phyloP scores from a whole-genome alignment of 2,329 filamentous ascomycete species.

The Fusarium irregulare region DNA sequence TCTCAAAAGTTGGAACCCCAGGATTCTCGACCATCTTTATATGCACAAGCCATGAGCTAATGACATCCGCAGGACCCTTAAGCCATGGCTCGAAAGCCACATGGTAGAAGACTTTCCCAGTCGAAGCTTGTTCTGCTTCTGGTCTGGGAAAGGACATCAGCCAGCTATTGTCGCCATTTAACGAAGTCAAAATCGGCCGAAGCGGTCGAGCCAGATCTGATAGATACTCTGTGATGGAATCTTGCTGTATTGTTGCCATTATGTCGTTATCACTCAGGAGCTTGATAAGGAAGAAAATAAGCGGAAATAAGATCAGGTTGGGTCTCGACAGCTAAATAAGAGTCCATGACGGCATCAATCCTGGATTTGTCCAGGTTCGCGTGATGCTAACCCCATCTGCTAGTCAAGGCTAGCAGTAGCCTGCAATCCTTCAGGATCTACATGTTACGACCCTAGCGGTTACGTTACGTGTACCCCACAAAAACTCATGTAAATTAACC shows the following conservation, averaged over 20 bases:
- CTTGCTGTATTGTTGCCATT: neutral
- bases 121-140: conserved; percentile 26
- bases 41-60: conserved; percentile 39
- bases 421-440: neutral
- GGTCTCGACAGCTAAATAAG: neutral
- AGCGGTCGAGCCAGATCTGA: neutral
- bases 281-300: neutral
- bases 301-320: neutral
- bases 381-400: neutral
- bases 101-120: conserved; percentile 47
- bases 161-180: conserved; percentile 53
- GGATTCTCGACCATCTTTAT: conserved; percentile 20
- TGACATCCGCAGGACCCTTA: conserved; percentile 37
- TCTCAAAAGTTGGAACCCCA: conserved; percentile 2
- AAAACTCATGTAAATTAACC: no score
- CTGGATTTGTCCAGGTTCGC: neutral
- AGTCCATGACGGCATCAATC: conserved; percentile 3
- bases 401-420: neutral
- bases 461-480: no score
- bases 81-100: conserved; percentile 52
- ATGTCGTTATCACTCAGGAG: neutral
- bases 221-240: neutral
- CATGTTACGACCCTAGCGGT: no score
- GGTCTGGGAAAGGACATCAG: conserved; percentile 50
- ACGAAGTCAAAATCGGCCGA: conserved; percentile 46